These are phyloP conservation scores for Suhomyces bokatorum DNA, from an alignment of 1,139 yeast species.

Conservation along the genomic window DNA sequence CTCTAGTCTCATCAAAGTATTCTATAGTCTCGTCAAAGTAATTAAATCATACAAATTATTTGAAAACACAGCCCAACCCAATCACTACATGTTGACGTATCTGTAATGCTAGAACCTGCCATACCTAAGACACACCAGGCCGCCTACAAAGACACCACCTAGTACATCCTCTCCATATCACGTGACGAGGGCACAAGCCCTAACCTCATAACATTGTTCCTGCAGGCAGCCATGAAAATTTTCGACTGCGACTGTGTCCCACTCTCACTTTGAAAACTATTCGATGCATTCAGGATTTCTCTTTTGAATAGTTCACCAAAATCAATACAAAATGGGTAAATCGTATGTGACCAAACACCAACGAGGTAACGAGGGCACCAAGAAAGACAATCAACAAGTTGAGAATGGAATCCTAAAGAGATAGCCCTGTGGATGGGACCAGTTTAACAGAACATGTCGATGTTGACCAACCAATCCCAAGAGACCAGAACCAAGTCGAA, in stretches of 20 bases:
- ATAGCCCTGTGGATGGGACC: no score
- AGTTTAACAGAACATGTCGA: no score
- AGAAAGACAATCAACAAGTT: not conserved
- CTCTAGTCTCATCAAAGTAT: no score
- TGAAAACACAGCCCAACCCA: no score
- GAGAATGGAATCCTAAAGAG: not conserved
- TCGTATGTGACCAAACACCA: slow-evolving; percentile 52
- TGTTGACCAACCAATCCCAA: no score
- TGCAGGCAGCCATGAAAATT: slow-evolving; percentile 14
- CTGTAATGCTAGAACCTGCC: no score
- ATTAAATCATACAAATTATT: no score
- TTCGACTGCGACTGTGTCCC: slow-evolving; percentile 14
- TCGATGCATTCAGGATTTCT: slow-evolving; percentile 12
- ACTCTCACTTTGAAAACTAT: slow-evolving; percentile 9
- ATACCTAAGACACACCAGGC: no score
- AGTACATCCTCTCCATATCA: not conserved
- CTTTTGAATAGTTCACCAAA: slow-evolving; percentile 22
- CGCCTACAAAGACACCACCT: not conserved
- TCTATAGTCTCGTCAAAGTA: no score
- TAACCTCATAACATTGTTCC: slow-evolving; percentile 1
- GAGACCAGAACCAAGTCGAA: not conserved
- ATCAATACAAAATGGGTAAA: slow-evolving; percentile 69
- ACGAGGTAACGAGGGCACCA: not conserved
- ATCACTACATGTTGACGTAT: no score
- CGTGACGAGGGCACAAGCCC: slow-evolving; percentile 12